phyloP scores from a whole-genome alignment of 2,329 filamentous ascomycete species.

The Trichoderma arundinaceum region DNA sequence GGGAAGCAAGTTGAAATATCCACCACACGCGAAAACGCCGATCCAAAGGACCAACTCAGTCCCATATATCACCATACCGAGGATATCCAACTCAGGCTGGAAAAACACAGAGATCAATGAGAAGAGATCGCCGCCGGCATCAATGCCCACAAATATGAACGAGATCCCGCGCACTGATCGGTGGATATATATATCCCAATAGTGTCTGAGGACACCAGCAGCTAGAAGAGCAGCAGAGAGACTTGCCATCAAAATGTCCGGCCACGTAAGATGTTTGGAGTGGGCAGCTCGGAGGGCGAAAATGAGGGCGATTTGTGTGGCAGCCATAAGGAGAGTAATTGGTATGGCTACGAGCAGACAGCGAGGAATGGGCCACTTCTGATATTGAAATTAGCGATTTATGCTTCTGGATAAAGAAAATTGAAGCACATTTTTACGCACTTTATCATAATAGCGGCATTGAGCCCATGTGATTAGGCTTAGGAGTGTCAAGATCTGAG shows the following conservation, averaged over 20 bases:
- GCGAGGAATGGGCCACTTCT: conserved; percentile 59
- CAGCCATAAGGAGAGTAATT: conserved; percentile 63
- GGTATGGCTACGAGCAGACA: conserved; percentile 56
- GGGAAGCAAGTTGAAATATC: conserved; percentile 67
- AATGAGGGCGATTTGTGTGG: conserved; percentile 64
- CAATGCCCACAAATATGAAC: conserved; percentile 73
- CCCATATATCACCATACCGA: conserved; percentile 71
- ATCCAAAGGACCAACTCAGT: conserved; percentile 70
- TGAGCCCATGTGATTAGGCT: conserved; percentile 53
- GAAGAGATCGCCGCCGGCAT: conserved; percentile 71
- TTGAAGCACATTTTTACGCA: conserved; percentile 35
- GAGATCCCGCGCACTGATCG: conserved; percentile 72
- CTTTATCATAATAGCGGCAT: conserved; percentile 50
- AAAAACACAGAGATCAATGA: conserved; percentile 70
- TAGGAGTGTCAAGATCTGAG: conserved; percentile 51
- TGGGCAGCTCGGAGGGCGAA: conserved; percentile 58
- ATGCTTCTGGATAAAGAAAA: too few species aligned
- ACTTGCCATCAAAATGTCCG: conserved; percentile 69
- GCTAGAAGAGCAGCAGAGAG: conserved; percentile 67
- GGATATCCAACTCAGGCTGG: conserved; percentile 60
- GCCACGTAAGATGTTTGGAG: conserved; percentile 59
- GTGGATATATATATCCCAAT: conserved; percentile 71
- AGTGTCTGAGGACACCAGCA: conserved; percentile 70
- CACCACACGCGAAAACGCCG: conserved; percentile 69
- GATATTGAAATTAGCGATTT: conserved; percentile 1